Base-by-base conservation (phyloP, 1,284 basidiomycete genomes). In the Microbotryum lychnidis-dioicae region DNA sequence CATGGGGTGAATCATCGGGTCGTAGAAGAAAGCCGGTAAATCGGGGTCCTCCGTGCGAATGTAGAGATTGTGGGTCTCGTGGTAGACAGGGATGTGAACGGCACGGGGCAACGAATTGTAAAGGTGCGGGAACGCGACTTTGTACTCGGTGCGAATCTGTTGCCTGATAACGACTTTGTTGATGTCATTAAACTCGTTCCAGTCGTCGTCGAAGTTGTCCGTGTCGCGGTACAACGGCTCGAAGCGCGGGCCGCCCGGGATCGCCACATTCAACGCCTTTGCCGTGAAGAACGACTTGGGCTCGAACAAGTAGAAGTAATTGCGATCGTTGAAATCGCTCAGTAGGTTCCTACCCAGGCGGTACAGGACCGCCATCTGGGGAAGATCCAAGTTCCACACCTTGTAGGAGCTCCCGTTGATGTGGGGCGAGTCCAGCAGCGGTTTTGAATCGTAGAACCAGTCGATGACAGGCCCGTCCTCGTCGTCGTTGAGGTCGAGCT, bases 141-240 rank as follows among this genome's bases (percentile, higher is more conserved):
- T 96, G 82, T 99, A 98, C 78, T 99, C 96, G 4, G 96, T 98
- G 56, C 96, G 84, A 67, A 99, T 96, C 75, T 96, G 91, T 74
- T 97, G 93, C 37, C 96, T 91, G 69, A 99, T 98, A 76, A 98
- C 97, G 74, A 98, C 89, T 77, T 99, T 98, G 80, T 97, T 94
- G 77, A 98, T 97, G 75, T 98, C 96, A 75, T 98, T 98, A 74
- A 99, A 98, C 63, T 98, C 94, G 77, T 97, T 97, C 92, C 96
- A 98, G 75, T 99, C 96, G 76, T 98, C 94, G 73, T 99, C 96
- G 72, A 91, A 97, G 12, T 87, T 83, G 72, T 98, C 96, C 83
- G 92, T 92, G 73, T 99, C 96, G 54, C 93, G 84, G 77, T 74
- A 79, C 20, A 71, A 59, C 21, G 72, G 92, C 79, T 97, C 92